phyloP scores from a whole-genome alignment of 257 asterid genomes.

The Solanum sejunctum region DNA sequence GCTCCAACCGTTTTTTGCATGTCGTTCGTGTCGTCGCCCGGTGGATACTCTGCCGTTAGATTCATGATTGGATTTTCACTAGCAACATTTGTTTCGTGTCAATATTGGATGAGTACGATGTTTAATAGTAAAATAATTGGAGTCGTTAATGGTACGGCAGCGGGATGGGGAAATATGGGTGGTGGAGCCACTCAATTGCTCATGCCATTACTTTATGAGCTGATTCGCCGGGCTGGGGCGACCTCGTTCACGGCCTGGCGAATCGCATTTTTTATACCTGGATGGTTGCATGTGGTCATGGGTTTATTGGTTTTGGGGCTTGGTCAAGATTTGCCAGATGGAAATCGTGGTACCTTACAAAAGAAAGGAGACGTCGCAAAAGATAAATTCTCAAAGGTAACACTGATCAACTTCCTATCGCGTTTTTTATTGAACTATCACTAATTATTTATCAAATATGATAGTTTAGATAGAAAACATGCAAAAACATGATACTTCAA shows the following conservation, averaged over 20 bases:
- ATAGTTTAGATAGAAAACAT: background rate
- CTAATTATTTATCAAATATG: too few relatives aligned
- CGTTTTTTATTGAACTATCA: too few relatives aligned
- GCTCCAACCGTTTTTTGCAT: constrained; percentile 51
- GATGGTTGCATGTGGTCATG: constrained; percentile 35
- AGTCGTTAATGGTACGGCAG: constrained; percentile 44
- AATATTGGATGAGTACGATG: constrained; percentile 54
- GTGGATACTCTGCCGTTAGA: constrained; percentile 28
- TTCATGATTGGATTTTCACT: constrained; percentile 56
- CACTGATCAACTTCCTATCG: background rate
- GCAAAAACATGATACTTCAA: background rate
- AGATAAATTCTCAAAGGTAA: constrained; percentile 30
- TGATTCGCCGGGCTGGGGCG: constrained; percentile 24
- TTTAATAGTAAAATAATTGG: constrained; percentile 41
- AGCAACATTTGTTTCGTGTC: constrained; percentile 56
- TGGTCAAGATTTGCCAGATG: constrained; percentile 59
- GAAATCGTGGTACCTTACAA: constrained; percentile 24
- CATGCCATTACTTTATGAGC: constrained; percentile 42
- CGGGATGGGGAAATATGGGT: constrained; percentile 66
- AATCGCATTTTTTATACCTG: constrained; percentile 43
- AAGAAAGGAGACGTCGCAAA: constrained; percentile 29
- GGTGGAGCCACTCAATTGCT: constrained; percentile 53
- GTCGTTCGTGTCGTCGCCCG: constrained; percentile 39
- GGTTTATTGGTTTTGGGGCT: constrained; percentile 32
- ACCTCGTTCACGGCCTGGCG: constrained; percentile 53